Base-by-base conservation (phyloP, 306 rosid species). In the Betula pendula region DNA sequence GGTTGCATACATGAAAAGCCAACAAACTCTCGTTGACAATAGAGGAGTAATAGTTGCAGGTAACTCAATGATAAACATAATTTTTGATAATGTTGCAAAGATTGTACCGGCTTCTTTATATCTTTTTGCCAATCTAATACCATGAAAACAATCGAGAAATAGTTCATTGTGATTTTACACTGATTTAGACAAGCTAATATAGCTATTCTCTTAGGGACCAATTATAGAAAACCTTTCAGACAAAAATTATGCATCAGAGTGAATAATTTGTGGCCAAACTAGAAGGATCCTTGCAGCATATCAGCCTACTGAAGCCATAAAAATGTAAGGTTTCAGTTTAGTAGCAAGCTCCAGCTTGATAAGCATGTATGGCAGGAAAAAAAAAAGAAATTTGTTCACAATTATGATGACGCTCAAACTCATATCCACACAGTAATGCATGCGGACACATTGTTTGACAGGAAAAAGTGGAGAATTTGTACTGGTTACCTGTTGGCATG, bases 401-500 rank as follows among this genome's bases (percentile, higher is more conserved):
- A 31, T 66, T 38, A 66, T 10, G 29, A 66, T 4, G 48, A 66
- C 38, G 38, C 14, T 25, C 15, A n/a, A 5, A 33, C 25, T 16
- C 47, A 66, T n/a, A n/a, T 10, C 70, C 5, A 44, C 6, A 43
- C 47, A 56, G 29, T 60, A 77, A 24, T 6, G 24, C 48, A 56
- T 13, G 24, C 6, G 13, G 27, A 24, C 22, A 11, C 24, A 62
- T 49, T 50, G 12, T 35, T 3, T 35, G 74, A 68, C 52, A 56
- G 22, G 71, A 65, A 35, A 19, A 35, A 62, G 13, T 10, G 38
- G 33, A 50, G 65, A 76, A 15, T 67, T 8, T 27, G 59, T 19
- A 51, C 6, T 60, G 50, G 51, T 85, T 85, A 93, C 96, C 47
- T 93, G 93, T 87, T 93, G 91, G 88, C 91, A 88, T 76, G 96